Percentiles rank a stretch among this genome's conserved stretches.
Evolutionary conservation across 2,329 filamentous ascomycete species (phyloP).

Genomic region (Intubia oerlemansii): DNA sequence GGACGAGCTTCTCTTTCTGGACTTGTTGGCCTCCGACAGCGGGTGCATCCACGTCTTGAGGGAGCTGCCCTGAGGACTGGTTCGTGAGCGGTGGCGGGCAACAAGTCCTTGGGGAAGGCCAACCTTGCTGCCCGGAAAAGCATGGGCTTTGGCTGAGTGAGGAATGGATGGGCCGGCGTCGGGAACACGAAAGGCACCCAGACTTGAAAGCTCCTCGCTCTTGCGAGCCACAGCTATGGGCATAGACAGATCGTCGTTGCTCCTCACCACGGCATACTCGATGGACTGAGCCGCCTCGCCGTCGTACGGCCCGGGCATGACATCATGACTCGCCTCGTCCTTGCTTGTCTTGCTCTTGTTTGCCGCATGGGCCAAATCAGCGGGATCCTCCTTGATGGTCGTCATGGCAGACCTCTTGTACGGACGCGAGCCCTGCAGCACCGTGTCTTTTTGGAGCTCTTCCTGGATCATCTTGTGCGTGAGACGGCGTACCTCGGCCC

Average conservation of each 20-base stretch:
- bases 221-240: neutral
- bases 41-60: too few species aligned
- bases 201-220: neutral
- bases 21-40: too few species aligned
- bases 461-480: conserved; percentile 35
- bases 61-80: too few species aligned
- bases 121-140: neutral
- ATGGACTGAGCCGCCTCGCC: too few species aligned
- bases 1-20: too few species aligned
- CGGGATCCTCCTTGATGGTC: conserved; percentile 7
- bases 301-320: too few species aligned
- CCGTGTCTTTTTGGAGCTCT: conserved; percentile 27
- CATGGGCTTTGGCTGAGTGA: neutral
- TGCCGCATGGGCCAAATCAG: neutral
- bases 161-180: neutral
- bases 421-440: conserved; percentile 1
- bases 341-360: neutral
- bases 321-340: too few species aligned
- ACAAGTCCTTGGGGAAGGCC: neutral
- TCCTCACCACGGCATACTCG: neutral
- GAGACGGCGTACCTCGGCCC: conserved; percentile 32
- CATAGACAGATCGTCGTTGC: neutral
- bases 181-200: neutral
- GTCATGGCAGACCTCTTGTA: conserved; percentile 7
- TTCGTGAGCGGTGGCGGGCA: neutral